Percentiles rank a stretch among this genome's conserved stretches.
These are phyloP conservation scores for Penicillium roqueforti DNA, from an alignment of 495 filamentous ascomycete genomes.

Conservation along the genomic window DNA sequence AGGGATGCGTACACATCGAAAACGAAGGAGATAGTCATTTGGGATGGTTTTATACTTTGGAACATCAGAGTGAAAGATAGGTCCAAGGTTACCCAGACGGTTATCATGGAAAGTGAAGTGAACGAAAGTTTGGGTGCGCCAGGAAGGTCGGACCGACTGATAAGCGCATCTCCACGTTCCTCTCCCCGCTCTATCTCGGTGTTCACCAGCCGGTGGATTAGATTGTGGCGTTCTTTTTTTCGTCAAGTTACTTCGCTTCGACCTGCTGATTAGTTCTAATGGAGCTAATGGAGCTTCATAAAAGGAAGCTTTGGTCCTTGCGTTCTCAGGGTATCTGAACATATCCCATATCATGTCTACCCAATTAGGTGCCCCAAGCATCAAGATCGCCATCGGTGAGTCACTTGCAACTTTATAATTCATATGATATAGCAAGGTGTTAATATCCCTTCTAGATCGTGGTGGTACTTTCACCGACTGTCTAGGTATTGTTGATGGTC, in stretches of 20 bases:
- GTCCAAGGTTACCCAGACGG: not conserved
- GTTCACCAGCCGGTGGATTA: not conserved
- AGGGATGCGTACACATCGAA: not conserved
- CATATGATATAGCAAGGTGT: not conserved
- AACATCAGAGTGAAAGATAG: not conserved
- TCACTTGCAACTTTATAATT: not conserved
- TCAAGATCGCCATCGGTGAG: conserved; percentile 28
- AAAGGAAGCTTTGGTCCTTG: not conserved
- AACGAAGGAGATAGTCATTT: not conserved
- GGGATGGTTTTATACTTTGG: not conserved
- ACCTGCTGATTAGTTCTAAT: not conserved
- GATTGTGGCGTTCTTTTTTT: not conserved
- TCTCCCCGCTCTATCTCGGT: not conserved
- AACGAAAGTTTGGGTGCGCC: conserved; percentile 2
- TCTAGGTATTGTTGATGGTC: conserved; percentile 10
- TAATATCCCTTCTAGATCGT: conserved; percentile 12
- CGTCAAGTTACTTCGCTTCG: not conserved
- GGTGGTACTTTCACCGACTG: conserved; percentile 26
- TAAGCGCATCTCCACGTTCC: conserved; percentile 7
- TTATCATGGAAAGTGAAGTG: too few species aligned
- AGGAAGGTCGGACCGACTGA: conserved; percentile 17
- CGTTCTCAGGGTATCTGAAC: conserved; percentile 16
- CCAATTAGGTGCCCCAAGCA: conserved; percentile 4
- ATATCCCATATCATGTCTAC: conserved; percentile 6
- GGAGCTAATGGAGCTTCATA: not conserved